Conservation (phyloP, 768 basidiomycete species). For the Dentipellis sp. region DNA sequence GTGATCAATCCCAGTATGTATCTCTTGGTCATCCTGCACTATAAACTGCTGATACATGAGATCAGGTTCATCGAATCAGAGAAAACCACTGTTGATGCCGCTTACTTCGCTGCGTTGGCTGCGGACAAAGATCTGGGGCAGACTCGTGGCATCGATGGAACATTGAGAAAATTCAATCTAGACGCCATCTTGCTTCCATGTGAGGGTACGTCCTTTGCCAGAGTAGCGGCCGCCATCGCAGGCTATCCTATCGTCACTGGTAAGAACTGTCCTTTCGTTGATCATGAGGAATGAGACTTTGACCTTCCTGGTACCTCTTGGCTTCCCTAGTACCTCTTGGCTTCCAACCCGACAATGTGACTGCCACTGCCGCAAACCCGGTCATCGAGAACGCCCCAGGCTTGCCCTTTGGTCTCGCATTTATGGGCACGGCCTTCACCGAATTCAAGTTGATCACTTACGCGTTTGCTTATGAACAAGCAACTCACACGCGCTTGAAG, state of each 20-base stretch:
- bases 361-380: slow-evolving; percentile 9
- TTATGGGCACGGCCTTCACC: slow-evolving; percentile 19
- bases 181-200: slow-evolving; percentile 26
- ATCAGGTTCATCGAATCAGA: slow-evolving; percentile 21
- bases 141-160: slow-evolving; percentile 26
- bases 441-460: slow-evolving; percentile 18
- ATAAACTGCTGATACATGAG: neutral
- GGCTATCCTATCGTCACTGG: slow-evolving; percentile 17
- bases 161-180: slow-evolving; percentile 21
- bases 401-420: slow-evolving; percentile 17
- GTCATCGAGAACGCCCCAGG: slow-evolving; percentile 15
- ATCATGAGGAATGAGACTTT: neutral
- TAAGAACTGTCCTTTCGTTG: neutral
- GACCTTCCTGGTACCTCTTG: neutral
- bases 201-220: slow-evolving; percentile 18
- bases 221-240: slow-evolving; percentile 14
- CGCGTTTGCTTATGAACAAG: slow-evolving; percentile 22
- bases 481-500: slow-evolving; percentile 17
- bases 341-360: slow-evolving; percentile 16
- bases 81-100: slow-evolving; percentile 18
- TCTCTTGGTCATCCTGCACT: neutral
- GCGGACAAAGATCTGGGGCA: slow-evolving; percentile 23
- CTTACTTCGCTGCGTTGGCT: slow-evolving; percentile 23
- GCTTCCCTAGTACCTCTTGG: slow-evolving; percentile 13
- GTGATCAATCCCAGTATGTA: slow-evolving; percentile 26